Conservation (phyloP, 192 early-diverging fungal genomes). For the Oehlia diaphana region DNA sequence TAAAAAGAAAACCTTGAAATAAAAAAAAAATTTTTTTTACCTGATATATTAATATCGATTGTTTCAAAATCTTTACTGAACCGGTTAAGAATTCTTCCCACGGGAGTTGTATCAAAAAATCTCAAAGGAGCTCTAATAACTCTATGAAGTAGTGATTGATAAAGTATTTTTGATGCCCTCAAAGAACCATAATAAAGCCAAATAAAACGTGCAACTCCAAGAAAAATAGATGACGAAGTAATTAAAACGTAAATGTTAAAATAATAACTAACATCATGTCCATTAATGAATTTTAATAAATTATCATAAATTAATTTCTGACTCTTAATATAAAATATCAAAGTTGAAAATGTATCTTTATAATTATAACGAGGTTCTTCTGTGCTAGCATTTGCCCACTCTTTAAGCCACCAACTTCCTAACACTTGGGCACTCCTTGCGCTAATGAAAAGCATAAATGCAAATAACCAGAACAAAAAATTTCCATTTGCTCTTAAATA, state of each 20-base stretch:
- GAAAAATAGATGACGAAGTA: slow-evolving; percentile 44
- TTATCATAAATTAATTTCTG: too few species aligned
- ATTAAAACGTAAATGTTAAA: slow-evolving; percentile 61
- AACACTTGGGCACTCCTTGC: slow-evolving; percentile 40
- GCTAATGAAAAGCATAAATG: slow-evolving; percentile 45
- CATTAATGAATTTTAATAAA: too few species aligned
- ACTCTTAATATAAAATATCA: background rate
- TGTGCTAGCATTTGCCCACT: background rate
- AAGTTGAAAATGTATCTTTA: too few species aligned
- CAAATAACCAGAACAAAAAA: slow-evolving; percentile 59
- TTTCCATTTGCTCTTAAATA: slow-evolving; percentile 75
- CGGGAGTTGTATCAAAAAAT: slow-evolving; percentile 89
- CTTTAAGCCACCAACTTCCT: slow-evolving; percentile 37
- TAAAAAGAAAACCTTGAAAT: background rate
- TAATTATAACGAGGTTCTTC: background rate
- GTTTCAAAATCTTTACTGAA: slow-evolving; percentile 86
- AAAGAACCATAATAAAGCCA: slow-evolving; percentile 51
- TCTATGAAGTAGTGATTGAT: slow-evolving; percentile 53
- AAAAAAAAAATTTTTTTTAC: background rate
- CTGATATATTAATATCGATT: slow-evolving; percentile 62
- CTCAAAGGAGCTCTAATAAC: slow-evolving; percentile 71
- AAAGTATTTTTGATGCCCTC: slow-evolving; percentile 56
- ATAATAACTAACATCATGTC: slow-evolving; percentile 58
- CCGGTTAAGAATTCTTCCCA: slow-evolving; percentile 78
- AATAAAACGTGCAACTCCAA: slow-evolving; percentile 39